Conservation (phyloP, 179 eudicot species). For the Corrigiola litoralis region DNA sequence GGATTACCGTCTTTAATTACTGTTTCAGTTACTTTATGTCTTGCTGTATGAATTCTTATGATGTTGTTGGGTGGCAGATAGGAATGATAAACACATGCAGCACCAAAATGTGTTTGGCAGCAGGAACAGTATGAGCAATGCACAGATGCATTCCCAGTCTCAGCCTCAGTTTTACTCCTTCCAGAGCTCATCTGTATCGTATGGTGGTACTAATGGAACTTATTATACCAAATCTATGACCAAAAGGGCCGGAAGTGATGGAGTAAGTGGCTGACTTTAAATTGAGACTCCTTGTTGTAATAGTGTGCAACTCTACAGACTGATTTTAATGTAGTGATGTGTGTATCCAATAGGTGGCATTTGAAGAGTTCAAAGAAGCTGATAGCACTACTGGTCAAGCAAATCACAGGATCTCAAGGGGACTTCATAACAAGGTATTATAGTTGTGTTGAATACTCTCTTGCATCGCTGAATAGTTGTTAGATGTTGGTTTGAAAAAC, state of each 20-base stretch:
- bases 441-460: neutral
- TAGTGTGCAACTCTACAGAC: neutral
- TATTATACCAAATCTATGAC: conserved; percentile 60
- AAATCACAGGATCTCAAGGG: conserved; percentile 72
- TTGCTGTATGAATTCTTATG: neutral
- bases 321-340: neutral
- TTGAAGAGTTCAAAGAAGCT: conserved; percentile 88
- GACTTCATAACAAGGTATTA: conserved; percentile 74
- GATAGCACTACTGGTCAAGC: conserved; percentile 74
- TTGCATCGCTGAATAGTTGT: neutral
- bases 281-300: neutral
- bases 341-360: conserved; percentile 44
- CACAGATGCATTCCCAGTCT: conserved; percentile 38
- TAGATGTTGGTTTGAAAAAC: neutral
- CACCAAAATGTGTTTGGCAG: conserved; percentile 30
- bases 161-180: conserved; percentile 60
- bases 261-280: conserved; percentile 37
- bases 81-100: conserved; percentile 40
- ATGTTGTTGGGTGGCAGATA: conserved; percentile 41
- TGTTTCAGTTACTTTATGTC: neutral
- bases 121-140: conserved; percentile 33
- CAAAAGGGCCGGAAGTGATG: conserved; percentile 81
- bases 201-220: conserved; percentile 74
- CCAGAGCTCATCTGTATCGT: conserved; percentile 73
- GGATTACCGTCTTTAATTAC: neutral